Conservation (phyloP, 176 grass and related monocot genomes). For the Ananas comosus region DNA sequence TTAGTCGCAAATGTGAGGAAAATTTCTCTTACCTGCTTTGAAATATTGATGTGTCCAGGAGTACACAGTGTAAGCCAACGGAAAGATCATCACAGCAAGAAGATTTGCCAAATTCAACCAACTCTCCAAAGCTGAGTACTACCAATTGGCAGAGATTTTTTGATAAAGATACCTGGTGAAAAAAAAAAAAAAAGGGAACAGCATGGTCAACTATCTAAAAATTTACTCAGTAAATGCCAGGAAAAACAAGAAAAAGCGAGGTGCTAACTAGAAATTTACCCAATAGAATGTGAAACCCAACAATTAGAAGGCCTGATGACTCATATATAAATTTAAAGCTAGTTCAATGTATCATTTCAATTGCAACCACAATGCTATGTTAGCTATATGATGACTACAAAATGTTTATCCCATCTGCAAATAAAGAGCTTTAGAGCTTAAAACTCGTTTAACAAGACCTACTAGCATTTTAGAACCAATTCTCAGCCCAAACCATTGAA, state of each 20-base stretch:
- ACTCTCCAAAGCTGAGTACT: conserved; percentile 60
- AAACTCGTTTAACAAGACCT: background rate
- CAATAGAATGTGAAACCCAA: background rate
- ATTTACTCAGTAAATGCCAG: background rate
- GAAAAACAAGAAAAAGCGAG: background rate
- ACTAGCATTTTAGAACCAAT: background rate
- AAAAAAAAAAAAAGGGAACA: conserved; percentile 19
- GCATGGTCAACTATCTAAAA: background rate
- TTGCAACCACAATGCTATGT: too few relatives aligned
- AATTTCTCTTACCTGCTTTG: conserved; percentile 39
- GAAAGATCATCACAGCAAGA: conserved; percentile 24
- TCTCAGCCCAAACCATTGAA: background rate
- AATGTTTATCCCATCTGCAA: background rate
- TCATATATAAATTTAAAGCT: too few relatives aligned
- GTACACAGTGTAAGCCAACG: conserved; percentile 65
- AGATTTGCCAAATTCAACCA: conserved; percentile 34
- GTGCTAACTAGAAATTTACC: too few relatives aligned
- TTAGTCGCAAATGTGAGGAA: background rate
- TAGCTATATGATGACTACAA: background rate
- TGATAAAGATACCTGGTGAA: conserved; percentile 67
- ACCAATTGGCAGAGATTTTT: conserved; percentile 64
- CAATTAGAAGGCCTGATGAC: too few relatives aligned
- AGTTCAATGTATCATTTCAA: too few relatives aligned
- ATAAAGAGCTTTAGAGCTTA: background rate
- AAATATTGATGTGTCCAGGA: conserved; percentile 88